Evolutionary conservation across 352 stramenopile genomes (phyloP).

Genomic region (Globisporangium recalcitrans): DNA sequence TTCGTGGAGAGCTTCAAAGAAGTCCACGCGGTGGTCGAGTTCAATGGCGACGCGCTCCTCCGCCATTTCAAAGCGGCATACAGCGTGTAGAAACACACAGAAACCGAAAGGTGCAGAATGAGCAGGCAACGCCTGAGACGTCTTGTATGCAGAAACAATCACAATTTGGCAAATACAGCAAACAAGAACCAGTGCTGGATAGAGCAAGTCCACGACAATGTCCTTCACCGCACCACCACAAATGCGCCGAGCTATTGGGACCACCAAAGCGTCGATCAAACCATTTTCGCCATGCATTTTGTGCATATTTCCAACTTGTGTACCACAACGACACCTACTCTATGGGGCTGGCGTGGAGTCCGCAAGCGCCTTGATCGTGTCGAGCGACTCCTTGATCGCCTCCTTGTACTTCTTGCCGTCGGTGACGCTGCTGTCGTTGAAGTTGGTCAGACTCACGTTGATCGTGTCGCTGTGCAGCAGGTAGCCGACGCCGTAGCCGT

Average conservation of each 20-base stretch:
- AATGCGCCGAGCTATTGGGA: too few species aligned
- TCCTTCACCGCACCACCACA: neutral
- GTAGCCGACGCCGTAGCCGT: conserved; percentile 90
- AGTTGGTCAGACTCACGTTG: conserved; percentile 86
- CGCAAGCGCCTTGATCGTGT: conserved; percentile 75
- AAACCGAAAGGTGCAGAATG: too few species aligned
- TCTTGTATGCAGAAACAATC: too few species aligned
- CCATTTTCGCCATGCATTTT: neutral
- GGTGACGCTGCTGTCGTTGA: conserved; percentile 68
- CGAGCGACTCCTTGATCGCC: conserved; percentile 51
- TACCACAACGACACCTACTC: neutral
- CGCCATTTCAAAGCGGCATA: conserved; percentile 61
- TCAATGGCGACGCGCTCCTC: conserved; percentile 56
- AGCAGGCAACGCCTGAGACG: too few species aligned
- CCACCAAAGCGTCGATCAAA: neutral
- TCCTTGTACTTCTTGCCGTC: conserved; percentile 68
- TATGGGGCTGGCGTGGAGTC: conserved; percentile 32
- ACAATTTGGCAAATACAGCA: neutral
- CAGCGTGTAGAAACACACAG: conserved; percentile 16
- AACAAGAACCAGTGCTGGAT: neutral
- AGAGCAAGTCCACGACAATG: neutral
- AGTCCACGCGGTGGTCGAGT: conserved; percentile 56
- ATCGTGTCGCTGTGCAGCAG: conserved; percentile 80
- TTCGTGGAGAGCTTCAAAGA: conserved; percentile 76
- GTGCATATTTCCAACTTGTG: neutral